Evolutionary conservation across 805 yeast genomes (phyloP), one percentile per base, ranked within the genome.

Genomic region (Lipomyces orientalis): DNA sequence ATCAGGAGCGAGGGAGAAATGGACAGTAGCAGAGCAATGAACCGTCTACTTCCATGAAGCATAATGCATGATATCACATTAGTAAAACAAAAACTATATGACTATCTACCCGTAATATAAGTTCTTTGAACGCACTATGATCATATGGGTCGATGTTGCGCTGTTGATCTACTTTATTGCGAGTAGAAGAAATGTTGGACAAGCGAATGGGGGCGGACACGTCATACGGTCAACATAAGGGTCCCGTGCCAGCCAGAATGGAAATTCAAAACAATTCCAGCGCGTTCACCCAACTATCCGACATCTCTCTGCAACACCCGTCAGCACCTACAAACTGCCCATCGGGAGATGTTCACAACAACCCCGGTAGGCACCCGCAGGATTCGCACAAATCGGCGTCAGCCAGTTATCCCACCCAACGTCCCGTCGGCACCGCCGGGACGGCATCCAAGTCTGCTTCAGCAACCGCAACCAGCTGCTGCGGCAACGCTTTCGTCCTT

Each of bases 291-390:
- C 49, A 19, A 43, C 6, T 4, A 43, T 9, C 7, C 22, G n/a
- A 9, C 10, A 16, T 5, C 49, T 43, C 22, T 16, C 1, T 43
- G 14, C 43, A 16, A 43, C 49, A 43, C 1, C n/a, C 49, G 1
- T 19, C 49, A 52, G 34, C 16, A 7, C 19, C 33, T 2, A 49
- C 54, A 31, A 52, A 29, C 9, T 25, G 16, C n/a, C 55, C 34
- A 52, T 25, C 33, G 55, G 55, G 55, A 52, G 39, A 60, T 60
- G 63, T 60, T 60, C 63, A 60, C 63, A n/a, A 43, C 56, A 3
- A 60, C 63, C 19, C 63, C 63, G 29, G 59, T 51, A n/a, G 63
- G 63, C 5, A 22, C 61, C n/a, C 63, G 63, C 12, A 63, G 63
- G n/a, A 37, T 34, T n/a, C 61, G 35, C 14, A 34, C 63, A 25